Evolutionary conservation across 2,329 filamentous ascomycete genomes (phyloP).

Genomic region (Botrytis elliptica): DNA sequence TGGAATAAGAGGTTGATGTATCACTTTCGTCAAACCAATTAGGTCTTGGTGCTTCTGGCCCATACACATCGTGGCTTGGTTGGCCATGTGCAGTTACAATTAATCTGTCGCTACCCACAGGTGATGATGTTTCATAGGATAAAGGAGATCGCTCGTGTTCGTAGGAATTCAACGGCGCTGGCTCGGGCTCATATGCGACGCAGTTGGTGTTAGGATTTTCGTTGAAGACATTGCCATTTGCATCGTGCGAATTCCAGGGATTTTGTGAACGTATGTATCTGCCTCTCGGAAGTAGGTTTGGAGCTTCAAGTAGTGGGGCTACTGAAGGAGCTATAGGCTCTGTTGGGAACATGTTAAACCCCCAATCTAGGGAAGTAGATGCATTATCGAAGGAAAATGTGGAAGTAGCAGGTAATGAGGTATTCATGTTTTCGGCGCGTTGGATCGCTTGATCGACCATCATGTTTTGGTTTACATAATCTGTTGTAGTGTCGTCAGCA

Average conservation of each 20-base stretch:
- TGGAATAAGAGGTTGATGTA: conserved; percentile 25
- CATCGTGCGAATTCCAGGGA: conserved; percentile 32
- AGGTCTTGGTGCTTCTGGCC: conserved; percentile 22
- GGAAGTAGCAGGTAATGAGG: conserved; percentile 11
- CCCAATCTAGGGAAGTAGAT: conserved; percentile 5
- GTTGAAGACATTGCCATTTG: conserved; percentile 25
- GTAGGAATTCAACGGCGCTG: conserved; percentile 61
- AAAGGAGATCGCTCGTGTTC: conserved; percentile 69
- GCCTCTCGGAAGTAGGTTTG: conserved; percentile 18
- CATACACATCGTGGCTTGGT: conserved; percentile 33
- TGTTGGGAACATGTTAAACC: not conserved
- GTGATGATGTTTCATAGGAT: conserved; percentile 43
- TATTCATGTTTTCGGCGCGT: conserved; percentile 3
- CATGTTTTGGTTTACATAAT: conserved; percentile 18
- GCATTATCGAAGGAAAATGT: conserved; percentile 5
- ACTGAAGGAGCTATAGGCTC: not conserved
- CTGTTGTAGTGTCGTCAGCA: conserved; percentile 17
- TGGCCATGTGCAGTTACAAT: not conserved
- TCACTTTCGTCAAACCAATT: conserved; percentile 29
- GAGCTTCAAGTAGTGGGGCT: conserved; percentile 2
- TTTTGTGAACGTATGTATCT: conserved; percentile 18
- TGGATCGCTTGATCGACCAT: conserved; percentile 13
- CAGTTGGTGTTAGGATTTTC: conserved; percentile 22
- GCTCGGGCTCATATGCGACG: conserved; percentile 57
- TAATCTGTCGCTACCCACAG: not conserved